Evolutionary conservation across 192 early-diverging fungal species (phyloP), one percentile per base, ranked within the genome.

Genomic region (Thamnidium elegans): DNA sequence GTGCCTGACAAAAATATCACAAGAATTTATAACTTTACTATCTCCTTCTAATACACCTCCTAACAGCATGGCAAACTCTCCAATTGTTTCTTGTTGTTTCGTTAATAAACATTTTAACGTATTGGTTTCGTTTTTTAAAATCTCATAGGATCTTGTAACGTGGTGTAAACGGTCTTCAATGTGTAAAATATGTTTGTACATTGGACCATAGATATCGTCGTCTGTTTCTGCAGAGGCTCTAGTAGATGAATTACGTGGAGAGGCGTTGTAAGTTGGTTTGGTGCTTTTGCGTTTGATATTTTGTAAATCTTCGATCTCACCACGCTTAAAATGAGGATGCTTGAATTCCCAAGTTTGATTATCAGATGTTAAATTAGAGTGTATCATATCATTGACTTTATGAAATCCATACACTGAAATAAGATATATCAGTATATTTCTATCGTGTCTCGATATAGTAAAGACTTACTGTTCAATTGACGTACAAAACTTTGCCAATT

Each of bases 401-500:
- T 55, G 65, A 50, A 67, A 67, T 11, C 65, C 65, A 51, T 67
- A 67, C 44, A 67, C 65, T 67, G 32, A 20, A 34, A 48, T 26
- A 50, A 8, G 48, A 11, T 44, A 30, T 6, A 48, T 2, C 6
- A 61, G 10, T 46, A 32, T 14, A 48, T 48, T 15, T 30, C 7
- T 50, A 50, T 0, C 32, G 19, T 32, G 17, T 44, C 4, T 11
- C 8, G 7, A 47, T 19, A 15, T 50, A 48, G 30, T 26, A 20
- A 8, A 3, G 14, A 47, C 65, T 50, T 67, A 67, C 65, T 34
- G n/a, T 67, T 67, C 11, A 67, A 45, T 17, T 67, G 65, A 23
- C 65, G 55, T 34, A 67, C 65, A 59, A 67, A 67, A 21, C 65
- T 67, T 23, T 55, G 65, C 65, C 65, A 67, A 30, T 67, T 67